These are phyloP conservation scores for Styphnolobium japonicum DNA, from an alignment of 306 rosid species.

Conservation along the genomic window DNA sequence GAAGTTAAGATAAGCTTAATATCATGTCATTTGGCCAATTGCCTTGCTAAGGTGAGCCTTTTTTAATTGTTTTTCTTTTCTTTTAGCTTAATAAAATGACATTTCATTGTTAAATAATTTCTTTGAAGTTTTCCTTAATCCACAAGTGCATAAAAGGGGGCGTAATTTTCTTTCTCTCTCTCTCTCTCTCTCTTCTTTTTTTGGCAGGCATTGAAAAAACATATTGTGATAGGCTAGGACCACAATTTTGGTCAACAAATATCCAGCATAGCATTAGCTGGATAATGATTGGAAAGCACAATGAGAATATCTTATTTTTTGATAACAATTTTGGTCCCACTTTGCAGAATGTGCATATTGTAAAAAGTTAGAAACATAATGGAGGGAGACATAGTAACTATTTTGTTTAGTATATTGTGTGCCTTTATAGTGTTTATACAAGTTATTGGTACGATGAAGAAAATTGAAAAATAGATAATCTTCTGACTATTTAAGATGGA, in stretches of 20 bases:
- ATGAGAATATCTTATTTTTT: background rate
- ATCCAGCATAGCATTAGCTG: background rate
- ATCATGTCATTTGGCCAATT: background rate
- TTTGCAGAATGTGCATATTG: background rate
- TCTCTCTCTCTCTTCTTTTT: too few species aligned
- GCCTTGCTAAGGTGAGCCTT: background rate
- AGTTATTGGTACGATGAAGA: too few species aligned
- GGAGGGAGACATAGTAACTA: too few species aligned
- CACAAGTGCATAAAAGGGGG: background rate
- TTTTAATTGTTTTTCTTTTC: background rate
- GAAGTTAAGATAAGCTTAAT: background rate
- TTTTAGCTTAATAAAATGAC: background rate
- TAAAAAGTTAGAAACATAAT: background rate
- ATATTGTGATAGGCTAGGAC: background rate
- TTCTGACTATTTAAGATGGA: too few species aligned
- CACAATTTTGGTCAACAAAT: background rate
- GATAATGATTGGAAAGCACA: background rate
- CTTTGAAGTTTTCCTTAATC: background rate
- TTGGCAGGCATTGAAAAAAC: background rate
- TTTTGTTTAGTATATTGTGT: too few species aligned
- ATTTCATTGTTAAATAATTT: background rate
- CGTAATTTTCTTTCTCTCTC: background rate
- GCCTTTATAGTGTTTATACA: too few species aligned
- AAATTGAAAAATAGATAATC: too few species aligned
- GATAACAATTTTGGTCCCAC: constrained; percentile 18